A percentile compares a stretch with the other conserved stretches of the same genome.
These are phyloP conservation scores for Cyberlindnera euphorbiiphila DNA, from an alignment of 805 yeast genomes.

Conservation along the genomic window DNA sequence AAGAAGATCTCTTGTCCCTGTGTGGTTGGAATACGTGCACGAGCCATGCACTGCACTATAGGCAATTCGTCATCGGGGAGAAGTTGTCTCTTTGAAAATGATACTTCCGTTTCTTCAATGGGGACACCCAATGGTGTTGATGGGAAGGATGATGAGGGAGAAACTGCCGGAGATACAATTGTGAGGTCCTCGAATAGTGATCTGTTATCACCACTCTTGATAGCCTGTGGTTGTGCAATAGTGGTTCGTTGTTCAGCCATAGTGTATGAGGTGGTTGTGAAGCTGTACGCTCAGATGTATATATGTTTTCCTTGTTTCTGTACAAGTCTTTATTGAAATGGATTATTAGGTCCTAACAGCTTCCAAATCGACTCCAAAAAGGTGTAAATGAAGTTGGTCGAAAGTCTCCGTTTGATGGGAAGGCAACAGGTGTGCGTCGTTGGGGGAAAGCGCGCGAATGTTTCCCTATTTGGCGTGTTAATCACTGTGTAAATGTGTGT, in stretches of 20 bases:
- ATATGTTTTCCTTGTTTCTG: too few relatives aligned
- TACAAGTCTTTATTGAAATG: not conserved
- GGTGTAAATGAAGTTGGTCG: not conserved
- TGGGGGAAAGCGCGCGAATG: slow-evolving; percentile 9
- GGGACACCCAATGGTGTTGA: slow-evolving; percentile 29
- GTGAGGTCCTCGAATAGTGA: slow-evolving; percentile 35
- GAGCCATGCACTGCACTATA: slow-evolving; percentile 76
- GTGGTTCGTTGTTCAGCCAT: slow-evolving; percentile 5
- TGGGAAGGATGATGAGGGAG: slow-evolving; percentile 29
- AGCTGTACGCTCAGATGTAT: too few relatives aligned
- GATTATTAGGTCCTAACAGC: too few relatives aligned
- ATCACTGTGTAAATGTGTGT: too few relatives aligned
- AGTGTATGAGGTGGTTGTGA: not conserved
- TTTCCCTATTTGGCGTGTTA: slow-evolving; percentile 6
- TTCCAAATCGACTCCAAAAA: too few relatives aligned
- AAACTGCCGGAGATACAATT: slow-evolving; percentile 37
- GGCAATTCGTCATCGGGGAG: slow-evolving; percentile 60
- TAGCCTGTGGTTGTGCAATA: slow-evolving; percentile 22
- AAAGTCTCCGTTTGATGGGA: not conserved
- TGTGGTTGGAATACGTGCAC: slow-evolving; percentile 96
- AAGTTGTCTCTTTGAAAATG: slow-evolving; percentile 32
- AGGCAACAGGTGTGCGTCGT: slow-evolving; percentile 4
- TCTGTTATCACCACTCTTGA: slow-evolving; percentile 3
- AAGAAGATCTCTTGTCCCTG: slow-evolving; percentile 91
- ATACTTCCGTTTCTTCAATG: slow-evolving; percentile 13